These are phyloP conservation scores for Tylopilus sp. DNA, from an alignment of 768 basidiomycete species.

Conservation along the genomic window DNA sequence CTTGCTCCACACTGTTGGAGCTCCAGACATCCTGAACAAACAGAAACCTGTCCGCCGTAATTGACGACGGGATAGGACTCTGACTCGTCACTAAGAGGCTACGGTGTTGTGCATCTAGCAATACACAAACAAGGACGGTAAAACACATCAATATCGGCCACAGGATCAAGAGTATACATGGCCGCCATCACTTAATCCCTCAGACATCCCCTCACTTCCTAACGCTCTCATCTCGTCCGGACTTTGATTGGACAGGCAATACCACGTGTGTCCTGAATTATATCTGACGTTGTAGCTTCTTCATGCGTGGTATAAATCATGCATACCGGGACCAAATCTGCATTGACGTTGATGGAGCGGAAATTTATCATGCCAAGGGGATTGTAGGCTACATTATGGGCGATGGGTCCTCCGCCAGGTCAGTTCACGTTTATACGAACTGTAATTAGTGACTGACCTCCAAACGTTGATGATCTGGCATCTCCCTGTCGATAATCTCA, in stretches of 20 bases:
- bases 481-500: constrained; percentile 36
- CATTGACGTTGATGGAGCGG: background rate
- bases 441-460: constrained; percentile 20
- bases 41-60: background rate
- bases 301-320: constrained; percentile 32
- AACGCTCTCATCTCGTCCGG: constrained; percentile 34
- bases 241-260: constrained; percentile 35
- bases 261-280: constrained; percentile 35
- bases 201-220: too few species aligned
- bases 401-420: background rate
- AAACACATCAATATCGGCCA: too few species aligned
- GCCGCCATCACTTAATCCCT: too few species aligned
- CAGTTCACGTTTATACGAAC: too few species aligned
- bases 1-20: too few species aligned
- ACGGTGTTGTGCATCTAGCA: too few species aligned
- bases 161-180: too few species aligned
- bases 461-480: constrained; percentile 43
- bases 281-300: constrained; percentile 28
- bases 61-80: background rate
- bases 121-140: too few species aligned
- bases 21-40: too few species aligned
- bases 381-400: background rate
- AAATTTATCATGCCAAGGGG: background rate
- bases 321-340: constrained; percentile 16
- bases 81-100: background rate